Evolutionary conservation across 208 protist species (phyloP), one percentile per base, ranked within the genome.

Genomic region (Novymonas esmeraldas): DNA sequence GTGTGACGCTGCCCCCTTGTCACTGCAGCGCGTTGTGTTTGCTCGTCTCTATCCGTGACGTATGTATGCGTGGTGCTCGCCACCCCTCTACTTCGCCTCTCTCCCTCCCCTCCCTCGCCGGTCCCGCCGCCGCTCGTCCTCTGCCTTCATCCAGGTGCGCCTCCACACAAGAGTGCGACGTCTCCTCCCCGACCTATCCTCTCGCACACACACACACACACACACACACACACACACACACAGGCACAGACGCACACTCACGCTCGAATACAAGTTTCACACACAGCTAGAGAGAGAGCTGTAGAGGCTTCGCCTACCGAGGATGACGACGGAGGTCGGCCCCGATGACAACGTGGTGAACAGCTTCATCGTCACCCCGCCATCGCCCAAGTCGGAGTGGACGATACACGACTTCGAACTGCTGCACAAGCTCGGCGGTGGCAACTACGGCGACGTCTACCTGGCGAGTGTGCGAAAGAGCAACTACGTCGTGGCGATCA

Each of bases 361-460:
- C 41, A 68, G 76, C 72, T 94, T 81, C 77, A 92, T 97, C 68
- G 57, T 87, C 18, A 70, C 82, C 4, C 89, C 87, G 1, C 74
- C 84, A 6, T 60, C 68, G 11, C 89, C 89, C 6, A 89, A 83
- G 54, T 81, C 73, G 22, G 73, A 90, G 22, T 98, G 91, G 92
- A 84, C 67, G 5, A 77, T 98, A 20, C 65, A 71, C n/a, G 97
- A 98, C 75, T 99, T 99, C 78, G 94, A 98, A 33, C 84, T 99
- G 24, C 87, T 98, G 11, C 84, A 97, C 70, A 97, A 95, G 64
- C 81, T 98, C 6, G 97, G 97, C 24, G 85, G 89, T 3, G 99
- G 99, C 18, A 99, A 99, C 76, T 99, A 99, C 82, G 99, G 99
- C 18, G 97, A 98, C 64, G 98, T 99, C 6, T 99, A 98, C 80